A percentile compares a stretch with the other conserved stretches of the same genome.
phyloP scores from a whole-genome alignment of 768 basidiomycete species.

The Crassisporium funariophilum region DNA sequence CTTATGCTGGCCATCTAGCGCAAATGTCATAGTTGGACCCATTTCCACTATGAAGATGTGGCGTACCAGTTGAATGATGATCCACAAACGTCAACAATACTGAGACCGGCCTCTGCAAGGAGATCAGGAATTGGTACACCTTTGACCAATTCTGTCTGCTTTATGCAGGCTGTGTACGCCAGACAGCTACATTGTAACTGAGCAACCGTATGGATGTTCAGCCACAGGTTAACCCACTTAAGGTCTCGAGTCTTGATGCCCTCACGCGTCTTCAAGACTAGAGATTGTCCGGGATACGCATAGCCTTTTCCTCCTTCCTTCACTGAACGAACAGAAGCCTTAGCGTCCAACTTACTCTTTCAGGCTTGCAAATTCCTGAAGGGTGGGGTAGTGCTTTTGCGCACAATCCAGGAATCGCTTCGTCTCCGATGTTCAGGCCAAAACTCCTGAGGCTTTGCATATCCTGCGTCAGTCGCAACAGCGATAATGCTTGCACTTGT shows the following conservation, averaged over 20 bases:
- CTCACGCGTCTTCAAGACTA: no score
- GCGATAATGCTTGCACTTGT: slow-evolving; percentile 57
- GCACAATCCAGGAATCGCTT: slow-evolving; percentile 26
- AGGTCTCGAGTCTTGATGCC: slow-evolving; percentile 44
- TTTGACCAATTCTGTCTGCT: slow-evolving; percentile 40
- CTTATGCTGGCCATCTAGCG: no score
- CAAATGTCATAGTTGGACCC: no score
- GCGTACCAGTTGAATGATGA: slow-evolving; percentile 45
- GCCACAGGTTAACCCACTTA: slow-evolving; percentile 21
- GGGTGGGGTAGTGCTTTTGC: slow-evolving; percentile 47
- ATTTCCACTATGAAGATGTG: no score
- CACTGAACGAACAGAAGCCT: slow-evolving; percentile 10
- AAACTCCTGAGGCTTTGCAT: slow-evolving; percentile 28
- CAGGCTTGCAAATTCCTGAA: slow-evolving; percentile 52
- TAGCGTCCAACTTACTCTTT: slow-evolving; percentile 44
- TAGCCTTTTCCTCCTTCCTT: slow-evolving; percentile 34
- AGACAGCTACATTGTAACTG: slow-evolving; percentile 32
- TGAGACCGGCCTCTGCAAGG: slow-evolving; percentile 15
- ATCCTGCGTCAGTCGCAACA: slow-evolving; percentile 49
- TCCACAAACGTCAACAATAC: slow-evolving; percentile 39
- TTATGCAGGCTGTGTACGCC: slow-evolving; percentile 47
- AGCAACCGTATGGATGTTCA: slow-evolving; percentile 26
- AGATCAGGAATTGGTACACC: slow-evolving; percentile 32
- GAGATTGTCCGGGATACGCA: slow-evolving; percentile 57
- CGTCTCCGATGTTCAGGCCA: slow-evolving; percentile 16